Evolutionary conservation across 2,329 filamentous ascomycete species (phyloP), one percentile per base, ranked within the genome.

Genomic region (Colletotrichum plurivorum): DNA sequence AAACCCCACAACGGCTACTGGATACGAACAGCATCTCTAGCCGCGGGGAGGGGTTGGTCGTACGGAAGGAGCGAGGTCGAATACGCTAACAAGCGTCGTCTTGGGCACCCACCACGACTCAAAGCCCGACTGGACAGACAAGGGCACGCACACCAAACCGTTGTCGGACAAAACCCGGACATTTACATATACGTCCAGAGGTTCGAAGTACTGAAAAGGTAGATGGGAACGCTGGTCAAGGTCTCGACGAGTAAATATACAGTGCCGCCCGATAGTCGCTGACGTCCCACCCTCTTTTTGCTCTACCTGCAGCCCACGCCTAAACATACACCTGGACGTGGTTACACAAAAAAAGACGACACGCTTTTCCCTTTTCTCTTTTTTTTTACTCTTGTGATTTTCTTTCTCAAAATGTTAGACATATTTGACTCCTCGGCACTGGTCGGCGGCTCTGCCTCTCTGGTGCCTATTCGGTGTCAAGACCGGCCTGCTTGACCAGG

Each of bases 401-500:
- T 39, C 31, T 20, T 36, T 36, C 31, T 36, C 31, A 36, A 2
- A 10, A 36, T 36, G 31, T 2, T 36, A 36, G 31, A 36, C 31
- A 36, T 16, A 31, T 10, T 16, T 18, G 39, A 12, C 8, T 46
- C 25, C n/a, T 27, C 43, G 25, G 31, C 41, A 18, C 48, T 27
- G 55, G n/a, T 36, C 41, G 43, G 16, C 41, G 43, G 10, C 25
- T 15, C n/a, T 51, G 7, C 31, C 27, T 55, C 57, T 45, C 43
- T 49, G 22, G 55, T 60, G 16, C 63, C 27, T 36, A 63, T 7
- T 70, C 84, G 20, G 85, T 78, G 75, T 87, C 84, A 70, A 99
- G 84, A 48, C 95, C 95, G 4, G 95, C 93, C 83, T 99, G 95
- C 82, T 92, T 95, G 70, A 98, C 96, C 55, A 99, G 84, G 67